Base-by-base conservation (phyloP, 1,284 basidiomycete genomes). In the Ceratobasidium theobromae region DNA sequence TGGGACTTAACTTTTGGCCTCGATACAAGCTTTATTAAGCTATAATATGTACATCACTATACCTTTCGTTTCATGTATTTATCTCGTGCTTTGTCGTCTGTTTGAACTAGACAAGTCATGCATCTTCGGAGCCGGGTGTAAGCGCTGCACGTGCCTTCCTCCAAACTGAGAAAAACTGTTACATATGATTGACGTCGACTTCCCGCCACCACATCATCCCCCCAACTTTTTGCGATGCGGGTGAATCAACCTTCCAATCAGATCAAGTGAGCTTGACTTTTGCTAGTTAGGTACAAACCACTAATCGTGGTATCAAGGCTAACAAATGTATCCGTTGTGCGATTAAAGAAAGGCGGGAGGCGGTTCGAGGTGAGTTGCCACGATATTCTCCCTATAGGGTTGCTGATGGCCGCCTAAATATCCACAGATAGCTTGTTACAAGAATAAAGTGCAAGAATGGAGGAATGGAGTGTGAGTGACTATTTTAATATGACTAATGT, bases 401-500 rank as follows among this genome's bases (percentile, higher is more conserved):
- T 11, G 67, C 3, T 40, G 21, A 9, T 21, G 32, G 27, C n/a
- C n/a, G n/a, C n/a, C n/a, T n/a, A n/a, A n/a, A n/a, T n/a, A n/a
- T n/a, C n/a, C n/a, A 25, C 68, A 95, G 92, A 91, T 99, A 72
- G 96, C 96, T 52, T 98, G 95, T 77, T 98, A 98, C 81, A 98
- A 98, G 82, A 99, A 99, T 80, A 98, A 98, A 79, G 96, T 98
- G 21, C 91, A 95, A 71, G 95, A 98, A 77, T 99, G 91, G 86
- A 81, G 96, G 66, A 93, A 86, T 62, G 94, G 94, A 69, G 90
- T 96, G 88, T 91, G 75, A 75, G 86, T 80, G 65, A 67, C 18
- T 11, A 41, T 40, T 27, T 55, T 53, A 38, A 21, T 2, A 46
- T 49, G 21, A 25, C 40, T 25, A 5, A 30, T 66, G 35, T 49